Percentiles rank a stretch among this genome's conserved stretches.
These are phyloP conservation scores for Amorphotheca resinae DNA, from an alignment of 495 filamentous ascomycete species.

Conservation along the genomic window DNA sequence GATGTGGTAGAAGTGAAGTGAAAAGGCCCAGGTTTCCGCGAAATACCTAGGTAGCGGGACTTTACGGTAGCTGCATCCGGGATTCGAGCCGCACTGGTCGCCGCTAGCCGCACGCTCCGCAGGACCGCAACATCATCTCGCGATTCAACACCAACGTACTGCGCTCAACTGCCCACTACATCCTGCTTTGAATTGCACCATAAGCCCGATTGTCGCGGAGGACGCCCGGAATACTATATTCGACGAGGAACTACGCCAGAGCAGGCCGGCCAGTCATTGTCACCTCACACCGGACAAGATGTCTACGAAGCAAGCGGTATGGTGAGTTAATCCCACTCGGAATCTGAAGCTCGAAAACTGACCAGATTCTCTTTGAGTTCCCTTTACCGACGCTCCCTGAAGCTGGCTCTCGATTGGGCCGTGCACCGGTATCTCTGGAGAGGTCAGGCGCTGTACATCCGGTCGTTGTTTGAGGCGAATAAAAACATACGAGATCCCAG, in stretches of 20 bases:
- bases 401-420: constrained; percentile 88
- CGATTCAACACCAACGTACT: no score
- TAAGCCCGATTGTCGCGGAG: no score
- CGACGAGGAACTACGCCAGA: background rate
- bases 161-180: no score
- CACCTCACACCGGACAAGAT: constrained; percentile 5
- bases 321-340: constrained; percentile 5
- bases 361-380: constrained; percentile 39
- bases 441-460: constrained; percentile 89
- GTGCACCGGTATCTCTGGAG: constrained; percentile 87
- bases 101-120: constrained; percentile 8
- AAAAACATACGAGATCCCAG: constrained; percentile 73
- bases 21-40: background rate
- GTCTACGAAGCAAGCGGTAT: constrained; percentile 18
- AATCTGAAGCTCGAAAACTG: background rate
- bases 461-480: constrained; percentile 91
- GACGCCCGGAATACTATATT: background rate
- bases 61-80: constrained; percentile 3
- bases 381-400: constrained; percentile 85
- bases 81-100: constrained; percentile 8
- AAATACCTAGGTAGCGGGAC: constrained; percentile 9
- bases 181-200: no score
- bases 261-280: background rate
- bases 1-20: constrained; percentile 2
- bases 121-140: constrained; percentile 7